A percentile compares a stretch with the other conserved stretches of the same genome.
These are phyloP conservation scores for Rhodotorula sp. DNA, from an alignment of 1,284 basidiomycete genomes.

Conservation along the genomic window DNA sequence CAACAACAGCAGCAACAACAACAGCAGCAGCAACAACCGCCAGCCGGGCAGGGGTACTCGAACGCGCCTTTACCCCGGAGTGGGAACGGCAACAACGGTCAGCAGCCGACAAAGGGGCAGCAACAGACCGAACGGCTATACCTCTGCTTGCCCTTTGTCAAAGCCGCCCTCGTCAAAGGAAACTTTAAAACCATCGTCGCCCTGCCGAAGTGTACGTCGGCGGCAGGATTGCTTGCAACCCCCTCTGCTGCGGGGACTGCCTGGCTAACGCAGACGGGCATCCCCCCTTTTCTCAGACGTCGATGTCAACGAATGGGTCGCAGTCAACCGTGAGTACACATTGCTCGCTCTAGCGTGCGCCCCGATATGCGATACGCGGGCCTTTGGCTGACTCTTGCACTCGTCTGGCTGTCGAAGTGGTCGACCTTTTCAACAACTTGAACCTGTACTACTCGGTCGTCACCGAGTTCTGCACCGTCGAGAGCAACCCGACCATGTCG, in stretches of 20 bases:
- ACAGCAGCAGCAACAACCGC: neutral
- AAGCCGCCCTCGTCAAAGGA: conserved; percentile 94
- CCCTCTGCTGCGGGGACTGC: neutral
- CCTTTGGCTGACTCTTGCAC: no score
- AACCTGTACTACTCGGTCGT: conserved; percentile 97
- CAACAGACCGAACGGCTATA: conserved; percentile 32
- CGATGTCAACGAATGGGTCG: conserved; percentile 98
- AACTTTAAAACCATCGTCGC: conserved; percentile 99
- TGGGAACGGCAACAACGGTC: neutral
- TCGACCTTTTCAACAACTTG: conserved; percentile 76
- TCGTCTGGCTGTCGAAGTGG: conserved; percentile 23
- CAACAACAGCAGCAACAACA: neutral
- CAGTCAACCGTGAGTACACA: conserved; percentile 67
- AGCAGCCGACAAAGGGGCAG: conserved; percentile 29
- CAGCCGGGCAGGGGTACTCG: conserved; percentile 14
- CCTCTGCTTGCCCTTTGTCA: conserved; percentile 64
- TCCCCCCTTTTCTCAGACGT: conserved; percentile 57
- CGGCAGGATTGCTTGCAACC: conserved; percentile 1
- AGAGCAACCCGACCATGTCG: conserved; percentile 88
- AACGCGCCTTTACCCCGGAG: conserved; percentile 33
- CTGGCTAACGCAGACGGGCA: neutral
- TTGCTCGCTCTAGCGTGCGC: neutral
- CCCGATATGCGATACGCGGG: neutral
- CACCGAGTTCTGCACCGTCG: conserved; percentile 88
- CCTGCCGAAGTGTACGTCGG: conserved; percentile 72